A percentile compares a stretch with the other conserved stretches of the same genome.
phyloP scores from a whole-genome alignment of 176 grass and related monocot genomes.

The Carex littledalei region DNA sequence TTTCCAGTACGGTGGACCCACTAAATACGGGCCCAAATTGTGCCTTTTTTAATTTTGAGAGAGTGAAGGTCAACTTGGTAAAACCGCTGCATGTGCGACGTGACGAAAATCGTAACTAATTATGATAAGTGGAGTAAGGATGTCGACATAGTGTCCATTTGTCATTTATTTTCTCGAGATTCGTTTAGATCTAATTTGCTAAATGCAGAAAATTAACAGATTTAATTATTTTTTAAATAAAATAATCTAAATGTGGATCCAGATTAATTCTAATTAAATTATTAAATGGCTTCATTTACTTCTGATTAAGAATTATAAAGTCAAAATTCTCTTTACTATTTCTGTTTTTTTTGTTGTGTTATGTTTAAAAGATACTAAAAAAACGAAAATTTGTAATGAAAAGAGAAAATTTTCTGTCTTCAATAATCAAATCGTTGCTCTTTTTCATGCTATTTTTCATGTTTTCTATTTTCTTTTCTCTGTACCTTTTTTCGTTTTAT shows the following conservation, averaged over 20 bases:
- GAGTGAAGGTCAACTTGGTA: not conserved
- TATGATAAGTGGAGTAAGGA: not conserved
- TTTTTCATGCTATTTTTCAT: too few relatives aligned
- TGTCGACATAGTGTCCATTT: not conserved
- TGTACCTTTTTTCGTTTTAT: too few relatives aligned
- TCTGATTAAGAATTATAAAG: too few relatives aligned
- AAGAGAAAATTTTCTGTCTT: too few relatives aligned
- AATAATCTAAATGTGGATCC: not conserved
- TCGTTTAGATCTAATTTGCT: not conserved
- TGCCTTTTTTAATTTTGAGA: not conserved
- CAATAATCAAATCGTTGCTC: too few relatives aligned
- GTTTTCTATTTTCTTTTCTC: too few relatives aligned
- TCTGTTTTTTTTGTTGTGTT: too few relatives aligned
- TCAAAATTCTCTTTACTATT: too few relatives aligned
- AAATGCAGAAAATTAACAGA: not conserved
- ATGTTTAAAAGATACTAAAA: too few relatives aligned
- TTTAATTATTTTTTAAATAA: not conserved
- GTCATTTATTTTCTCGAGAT: not conserved
- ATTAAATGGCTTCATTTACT: too few relatives aligned
- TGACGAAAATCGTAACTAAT: not conserved
- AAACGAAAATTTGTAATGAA: too few relatives aligned
- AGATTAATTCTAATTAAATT: too few relatives aligned
- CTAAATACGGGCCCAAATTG: not conserved
- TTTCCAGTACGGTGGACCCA: not conserved
- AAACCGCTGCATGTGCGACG: not conserved